Evolutionary conservation across 495 filamentous ascomycete species (phyloP), one percentile per base, ranked within the genome.

Genomic region (Umbilicaria muhlenbergii): DNA sequence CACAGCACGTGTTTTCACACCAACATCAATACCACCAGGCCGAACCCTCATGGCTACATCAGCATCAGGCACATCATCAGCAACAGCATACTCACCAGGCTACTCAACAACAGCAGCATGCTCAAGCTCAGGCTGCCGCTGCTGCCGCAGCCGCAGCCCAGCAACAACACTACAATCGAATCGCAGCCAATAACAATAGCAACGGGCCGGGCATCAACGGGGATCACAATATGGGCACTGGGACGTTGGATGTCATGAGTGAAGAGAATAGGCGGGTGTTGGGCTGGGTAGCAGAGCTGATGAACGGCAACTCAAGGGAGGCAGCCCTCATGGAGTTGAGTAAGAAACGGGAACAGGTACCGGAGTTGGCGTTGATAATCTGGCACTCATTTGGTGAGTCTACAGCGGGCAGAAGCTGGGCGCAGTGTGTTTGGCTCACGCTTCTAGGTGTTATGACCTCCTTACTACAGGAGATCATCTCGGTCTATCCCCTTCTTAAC

Each of bases 261-360:
- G 92, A 96, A 55, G 91, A 99, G 54, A 94, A 94, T 58, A 73
- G 85, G 52, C 76, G 89, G 41, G 86, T 94, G 13, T 74, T 96
- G 53, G 79, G 79, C 49, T 95, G 87, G 76, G 89, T 96, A 48
- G 81, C 86, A 36, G 89, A 99, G 56, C 68, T 96, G 36, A 72
- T 96, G 52, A 89, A 87, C 55, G 83, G 86, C 38, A 77, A 74
- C 39, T 85, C 85, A 14, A 71, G 91, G 41, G 91, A 99, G 64
- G 77, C 81, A 0, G 92, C 91, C 39, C 71, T 99, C 14, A 76
- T 99, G 58, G 91, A 99, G 61, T 70, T 99, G 36, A 95, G 89
- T 68, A 99, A 99, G 70, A 99, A 99, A 70, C 70, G 91, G 36
- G 91, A 99, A 59, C 92, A 96, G 60, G 92, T 99, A 13, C 87